Conservation (phyloP, 495 filamentous ascomycete species). For the Bacidia gigantensis region DNA sequence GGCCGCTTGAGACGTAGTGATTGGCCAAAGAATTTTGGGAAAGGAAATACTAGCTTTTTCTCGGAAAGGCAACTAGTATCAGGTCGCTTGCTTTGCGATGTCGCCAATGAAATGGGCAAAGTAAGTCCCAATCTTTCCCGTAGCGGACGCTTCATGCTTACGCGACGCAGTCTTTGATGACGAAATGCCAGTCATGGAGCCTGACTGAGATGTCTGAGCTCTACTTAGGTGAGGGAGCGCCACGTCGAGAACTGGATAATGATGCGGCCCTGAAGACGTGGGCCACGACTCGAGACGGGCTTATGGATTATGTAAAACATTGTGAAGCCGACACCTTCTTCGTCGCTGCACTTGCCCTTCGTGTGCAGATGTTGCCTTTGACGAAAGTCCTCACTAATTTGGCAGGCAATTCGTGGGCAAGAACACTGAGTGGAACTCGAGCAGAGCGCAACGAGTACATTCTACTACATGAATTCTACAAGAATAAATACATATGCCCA, state of each 20-base stretch:
- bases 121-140: slow-evolving; percentile 21
- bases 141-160: slow-evolving; percentile 19
- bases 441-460: slow-evolving; percentile 99
- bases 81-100: slow-evolving; percentile 82
- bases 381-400: slow-evolving; percentile 93
- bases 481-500: slow-evolving; percentile 93
- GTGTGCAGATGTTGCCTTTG: slow-evolving; percentile 80
- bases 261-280: slow-evolving; percentile 78
- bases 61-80: slow-evolving; percentile 79
- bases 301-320: slow-evolving; percentile 86
- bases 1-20: slow-evolving; percentile 68
- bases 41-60: slow-evolving; percentile 76
- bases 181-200: slow-evolving; percentile 94
- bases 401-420: slow-evolving; percentile 95
- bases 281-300: slow-evolving; percentile 68
- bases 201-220: slow-evolving; percentile 93
- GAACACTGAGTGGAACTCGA: slow-evolving; percentile 86
- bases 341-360: slow-evolving; percentile 75
- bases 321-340: slow-evolving; percentile 93
- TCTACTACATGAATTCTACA: slow-evolving; percentile 88
- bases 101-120: slow-evolving; percentile 93
- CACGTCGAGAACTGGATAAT: slow-evolving; percentile 70
- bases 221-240: slow-evolving; percentile 56
- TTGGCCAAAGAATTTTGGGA: slow-evolving; percentile 83
- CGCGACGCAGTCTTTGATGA: slow-evolving; percentile 61